These are phyloP conservation scores for Scheffersomyces lignosus DNA, from an alignment of 805 yeast species.

Conservation along the genomic window DNA sequence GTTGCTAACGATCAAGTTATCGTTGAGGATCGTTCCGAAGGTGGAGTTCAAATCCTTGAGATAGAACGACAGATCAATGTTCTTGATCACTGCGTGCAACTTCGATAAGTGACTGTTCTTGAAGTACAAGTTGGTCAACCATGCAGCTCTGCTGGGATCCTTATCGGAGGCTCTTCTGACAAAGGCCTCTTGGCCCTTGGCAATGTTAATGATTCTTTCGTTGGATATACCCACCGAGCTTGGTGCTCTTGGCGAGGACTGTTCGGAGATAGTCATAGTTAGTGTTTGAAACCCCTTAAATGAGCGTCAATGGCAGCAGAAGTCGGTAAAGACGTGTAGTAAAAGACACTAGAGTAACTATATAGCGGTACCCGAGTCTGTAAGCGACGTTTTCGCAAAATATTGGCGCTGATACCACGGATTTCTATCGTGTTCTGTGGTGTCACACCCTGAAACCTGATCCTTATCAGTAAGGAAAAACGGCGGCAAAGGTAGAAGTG, in stretches of 20 bases:
- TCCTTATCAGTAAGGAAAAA: too few species aligned
- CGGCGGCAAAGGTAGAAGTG: too few species aligned
- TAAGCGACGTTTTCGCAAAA: not conserved
- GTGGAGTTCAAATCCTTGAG: constrained; percentile 34
- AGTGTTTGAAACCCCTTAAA: too few species aligned
- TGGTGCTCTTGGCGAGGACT: not conserved
- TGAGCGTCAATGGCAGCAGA: too few species aligned
- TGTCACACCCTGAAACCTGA: too few species aligned
- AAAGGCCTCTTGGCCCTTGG: constrained; percentile 13
- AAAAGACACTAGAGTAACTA: too few species aligned
- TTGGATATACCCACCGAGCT: constrained; percentile 1
- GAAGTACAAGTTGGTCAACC: constrained; percentile 30
- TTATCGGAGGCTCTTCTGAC: constrained; percentile 32
- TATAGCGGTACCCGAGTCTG: not conserved
- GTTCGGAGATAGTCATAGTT: too few species aligned
- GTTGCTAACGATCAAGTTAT: constrained; percentile 16
- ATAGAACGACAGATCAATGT: constrained; percentile 17
- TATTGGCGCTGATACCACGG: too few species aligned
- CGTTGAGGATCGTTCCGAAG: constrained; percentile 39
- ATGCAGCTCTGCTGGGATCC: constrained; percentile 25
- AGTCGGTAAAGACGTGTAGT: too few species aligned
- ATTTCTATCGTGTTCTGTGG: too few species aligned
- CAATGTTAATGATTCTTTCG: constrained; percentile 10
- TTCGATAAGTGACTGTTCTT: constrained; percentile 38
- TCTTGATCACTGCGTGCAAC: constrained; percentile 31